Conservation (phyloP, 352 stramenopile species). For the Phytophthora podocarpi region DNA sequence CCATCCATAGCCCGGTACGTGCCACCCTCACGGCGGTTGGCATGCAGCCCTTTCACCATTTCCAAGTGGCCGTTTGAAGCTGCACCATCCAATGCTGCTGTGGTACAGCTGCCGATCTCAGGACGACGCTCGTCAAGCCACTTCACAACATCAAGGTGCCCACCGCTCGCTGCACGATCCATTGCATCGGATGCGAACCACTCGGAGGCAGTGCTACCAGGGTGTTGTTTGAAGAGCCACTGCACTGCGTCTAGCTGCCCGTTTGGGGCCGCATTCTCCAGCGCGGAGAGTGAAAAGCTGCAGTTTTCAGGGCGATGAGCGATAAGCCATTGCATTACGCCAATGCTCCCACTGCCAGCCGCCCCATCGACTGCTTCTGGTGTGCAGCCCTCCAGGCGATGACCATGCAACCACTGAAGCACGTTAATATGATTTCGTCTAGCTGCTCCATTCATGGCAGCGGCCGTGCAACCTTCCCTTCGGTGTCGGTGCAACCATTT, state of each 20-base stretch:
- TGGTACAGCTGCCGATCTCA: constrained; percentile 33
- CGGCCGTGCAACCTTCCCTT: constrained; percentile 33
- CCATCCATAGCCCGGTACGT: constrained; percentile 38
- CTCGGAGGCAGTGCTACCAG: neutral
- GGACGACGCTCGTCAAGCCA: constrained; percentile 34
- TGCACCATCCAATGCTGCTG: constrained; percentile 38
- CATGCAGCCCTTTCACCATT: constrained; percentile 34
- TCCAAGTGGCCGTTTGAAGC: constrained; percentile 33
- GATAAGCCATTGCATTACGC: constrained; percentile 35
- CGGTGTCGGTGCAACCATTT: constrained; percentile 35
- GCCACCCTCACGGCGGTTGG: constrained; percentile 30
- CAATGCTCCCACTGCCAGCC: constrained; percentile 9
- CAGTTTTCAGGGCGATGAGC: constrained; percentile 15
- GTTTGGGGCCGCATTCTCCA: constrained; percentile 22
- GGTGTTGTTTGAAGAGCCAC: constrained; percentile 19
- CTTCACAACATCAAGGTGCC: constrained; percentile 36
- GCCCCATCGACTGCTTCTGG: constrained; percentile 17
- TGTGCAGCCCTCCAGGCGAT: constrained; percentile 27
- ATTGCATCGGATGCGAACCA: constrained; percentile 33
- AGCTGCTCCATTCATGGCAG: constrained; percentile 40
- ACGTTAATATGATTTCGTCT: constrained; percentile 18
- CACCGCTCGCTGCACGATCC: constrained; percentile 36
- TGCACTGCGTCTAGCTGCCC: constrained; percentile 17
- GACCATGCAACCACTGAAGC: constrained; percentile 28
- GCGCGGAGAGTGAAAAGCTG: constrained; percentile 11